Base-by-base conservation (phyloP, 805 yeast species). In the Suhomyces xylopsoci region DNA sequence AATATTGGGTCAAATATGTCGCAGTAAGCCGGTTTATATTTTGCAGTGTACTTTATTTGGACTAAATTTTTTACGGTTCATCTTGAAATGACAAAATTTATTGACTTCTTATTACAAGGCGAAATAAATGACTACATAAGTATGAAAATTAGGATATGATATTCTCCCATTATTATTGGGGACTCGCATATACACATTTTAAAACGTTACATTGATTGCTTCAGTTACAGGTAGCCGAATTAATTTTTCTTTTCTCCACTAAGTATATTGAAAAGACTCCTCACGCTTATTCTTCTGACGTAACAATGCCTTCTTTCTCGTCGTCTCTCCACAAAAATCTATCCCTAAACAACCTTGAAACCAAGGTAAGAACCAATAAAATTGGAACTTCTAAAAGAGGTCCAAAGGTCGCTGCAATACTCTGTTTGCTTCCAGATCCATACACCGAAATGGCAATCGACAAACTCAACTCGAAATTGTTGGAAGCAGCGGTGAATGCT, bases 311-410 rank as follows among this genome's bases (percentile, higher is more conserved):
- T 12, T 12, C 40, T 3, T 51, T 47, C 6, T 48, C 51, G 4
- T 54, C 60, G 49, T 68, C 72, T 7, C 51, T 32, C 74, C 71
- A 73, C 26, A 61, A 49, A 44, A 62, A 65, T 50, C 59, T 63
- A 5, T 54, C 30, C 52, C 59, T 64, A 47, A 74, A 67, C 55
- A 62, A 69, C 54, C 58, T 67, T 8, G 80, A 74, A 6, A 74
- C 68, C 55, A 70, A 66, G 4, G 75, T 62, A 26, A 79, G 55
- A 1, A 66, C 19, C 50, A 79, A 57, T 40, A 82, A 66, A 7
- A 82, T 73, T 5, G 86, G 86, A 8, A 82, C 82, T 57, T 82
- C 87, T n/a, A 82, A 59, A 36, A 82, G 66, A 0, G 85, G 85
- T 2, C 85, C 86, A 61, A 81, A 79, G 0, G 85, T 81, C 2